Evolutionary conservation across 345 rosid species (phyloP).

Genomic region (Eucalyptus pauciflora): DNA sequence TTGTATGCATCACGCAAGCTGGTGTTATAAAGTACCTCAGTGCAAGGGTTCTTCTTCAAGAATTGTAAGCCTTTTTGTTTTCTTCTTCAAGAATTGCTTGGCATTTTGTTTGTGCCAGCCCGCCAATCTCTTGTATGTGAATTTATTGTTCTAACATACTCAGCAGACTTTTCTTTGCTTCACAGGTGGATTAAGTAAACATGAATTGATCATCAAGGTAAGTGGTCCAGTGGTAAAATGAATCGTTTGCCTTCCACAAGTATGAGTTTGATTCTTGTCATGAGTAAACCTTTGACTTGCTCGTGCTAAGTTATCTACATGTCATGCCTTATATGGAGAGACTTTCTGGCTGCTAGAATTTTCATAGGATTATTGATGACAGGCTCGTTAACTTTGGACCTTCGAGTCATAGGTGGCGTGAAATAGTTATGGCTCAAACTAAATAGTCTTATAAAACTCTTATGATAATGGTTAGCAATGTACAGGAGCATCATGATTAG

Average conservation of each 20-base stretch:
- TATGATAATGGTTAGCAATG: not conserved
- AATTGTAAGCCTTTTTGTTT: not conserved
- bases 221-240: not conserved
- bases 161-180: not conserved
- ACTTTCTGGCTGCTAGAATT: not conserved
- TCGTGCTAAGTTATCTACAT: not conserved
- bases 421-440: not conserved
- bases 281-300: not conserved
- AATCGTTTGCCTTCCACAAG: not conserved
- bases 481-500: not conserved
- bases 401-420: not conserved
- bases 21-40: not conserved
- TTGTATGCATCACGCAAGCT: not conserved
- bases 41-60: not conserved
- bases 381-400: not conserved
- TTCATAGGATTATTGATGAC: not conserved
- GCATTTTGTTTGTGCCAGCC: not conserved
- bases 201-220: not conserved
- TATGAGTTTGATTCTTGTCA: not conserved
- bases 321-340: not conserved
- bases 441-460: not conserved
- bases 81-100: not conserved
- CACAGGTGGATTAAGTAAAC: not conserved
- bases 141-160: not conserved
- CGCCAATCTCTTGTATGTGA: not conserved